Percentiles rank a stretch among this genome's conserved stretches.
Evolutionary conservation across 116 monocot genomes (phyloP).

Genomic region (Papilionanthe hybrid): DNA sequence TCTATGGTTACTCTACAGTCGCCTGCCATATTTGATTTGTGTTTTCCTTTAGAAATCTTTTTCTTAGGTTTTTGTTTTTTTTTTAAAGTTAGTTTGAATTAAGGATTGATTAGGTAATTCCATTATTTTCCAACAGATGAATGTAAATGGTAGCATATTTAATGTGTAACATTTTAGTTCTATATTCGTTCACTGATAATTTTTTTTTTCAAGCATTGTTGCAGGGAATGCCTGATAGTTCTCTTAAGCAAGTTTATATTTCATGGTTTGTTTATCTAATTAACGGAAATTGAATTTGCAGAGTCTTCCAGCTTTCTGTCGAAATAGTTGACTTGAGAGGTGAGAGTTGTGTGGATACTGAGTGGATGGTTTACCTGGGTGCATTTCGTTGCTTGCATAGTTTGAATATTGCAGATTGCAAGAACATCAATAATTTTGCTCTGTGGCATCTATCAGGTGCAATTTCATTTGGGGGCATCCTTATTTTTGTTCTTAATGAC

Average conservation of each 20-base stretch:
- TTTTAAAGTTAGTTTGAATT: too few species aligned
- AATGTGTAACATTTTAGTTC: too few species aligned
- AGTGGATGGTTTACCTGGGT: conserved; percentile 89
- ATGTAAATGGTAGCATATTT: too few species aligned
- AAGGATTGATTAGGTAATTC: too few species aligned
- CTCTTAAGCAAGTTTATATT: neutral
- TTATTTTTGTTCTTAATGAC: neutral
- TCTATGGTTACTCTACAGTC: too few species aligned
- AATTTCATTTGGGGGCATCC: neutral
- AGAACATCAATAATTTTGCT: conserved; percentile 49
- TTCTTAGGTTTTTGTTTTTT: too few species aligned
- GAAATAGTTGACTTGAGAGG: conserved; percentile 65
- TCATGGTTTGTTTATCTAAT: conserved; percentile 1
- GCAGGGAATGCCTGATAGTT: too few species aligned
- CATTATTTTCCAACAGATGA: too few species aligned
- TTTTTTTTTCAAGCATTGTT: too few species aligned
- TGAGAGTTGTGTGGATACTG: conserved; percentile 56
- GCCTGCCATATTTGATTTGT: too few species aligned
- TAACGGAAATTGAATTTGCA: conserved; percentile 12
- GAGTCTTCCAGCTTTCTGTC: conserved; percentile 66
- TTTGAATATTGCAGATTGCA: conserved; percentile 63
- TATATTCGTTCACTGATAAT: too few species aligned
- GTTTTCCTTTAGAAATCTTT: too few species aligned
- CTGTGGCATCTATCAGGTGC: conserved; percentile 76
- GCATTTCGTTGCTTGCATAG: conserved; percentile 45